A percentile compares a stretch with the other conserved stretches of the same genome.
Evolutionary conservation across 306 rosid genomes (phyloP).

Genomic region (Hippophae gyantsensis): DNA sequence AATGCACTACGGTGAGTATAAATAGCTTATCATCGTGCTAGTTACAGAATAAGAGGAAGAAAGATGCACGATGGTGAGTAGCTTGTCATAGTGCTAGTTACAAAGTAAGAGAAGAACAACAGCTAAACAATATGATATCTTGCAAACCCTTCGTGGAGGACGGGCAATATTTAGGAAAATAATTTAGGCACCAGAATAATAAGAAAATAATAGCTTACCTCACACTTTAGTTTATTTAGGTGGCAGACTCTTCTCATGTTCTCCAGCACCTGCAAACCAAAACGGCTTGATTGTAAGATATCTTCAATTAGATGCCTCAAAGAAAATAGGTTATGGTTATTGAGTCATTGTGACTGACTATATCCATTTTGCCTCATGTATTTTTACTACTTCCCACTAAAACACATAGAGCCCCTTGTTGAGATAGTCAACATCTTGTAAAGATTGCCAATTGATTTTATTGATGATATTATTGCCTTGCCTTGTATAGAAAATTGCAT

Average conservation of each 20-base stretch:
- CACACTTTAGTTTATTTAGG: conserved; percentile 61
- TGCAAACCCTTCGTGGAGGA: neutral
- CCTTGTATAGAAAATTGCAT: too few species aligned
- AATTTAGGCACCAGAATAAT: neutral
- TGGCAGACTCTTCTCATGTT: conserved; percentile 67
- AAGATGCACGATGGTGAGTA: too few species aligned
- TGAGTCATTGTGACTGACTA: neutral
- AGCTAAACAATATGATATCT: neutral
- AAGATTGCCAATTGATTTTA: too few species aligned
- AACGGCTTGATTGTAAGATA: conserved; percentile 12
- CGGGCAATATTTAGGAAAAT: neutral
- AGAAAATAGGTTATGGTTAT: neutral
- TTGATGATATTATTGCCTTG: too few species aligned
- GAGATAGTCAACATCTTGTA: too few species aligned
- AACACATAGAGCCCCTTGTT: too few species aligned
- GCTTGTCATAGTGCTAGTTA: too few species aligned
- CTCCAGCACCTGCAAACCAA: conserved; percentile 61
- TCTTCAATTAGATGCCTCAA: conserved; percentile 1
- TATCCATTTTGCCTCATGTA: too few species aligned
- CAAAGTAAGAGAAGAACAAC: too few species aligned
- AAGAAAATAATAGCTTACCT: conserved; percentile 34
- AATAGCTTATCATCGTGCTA: too few species aligned
- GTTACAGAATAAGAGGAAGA: too few species aligned
- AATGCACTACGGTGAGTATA: neutral
- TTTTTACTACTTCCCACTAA: too few species aligned